phyloP scores from a whole-genome alignment of 2,329 filamentous ascomycete species.

The Neurospora crassa region DNA sequence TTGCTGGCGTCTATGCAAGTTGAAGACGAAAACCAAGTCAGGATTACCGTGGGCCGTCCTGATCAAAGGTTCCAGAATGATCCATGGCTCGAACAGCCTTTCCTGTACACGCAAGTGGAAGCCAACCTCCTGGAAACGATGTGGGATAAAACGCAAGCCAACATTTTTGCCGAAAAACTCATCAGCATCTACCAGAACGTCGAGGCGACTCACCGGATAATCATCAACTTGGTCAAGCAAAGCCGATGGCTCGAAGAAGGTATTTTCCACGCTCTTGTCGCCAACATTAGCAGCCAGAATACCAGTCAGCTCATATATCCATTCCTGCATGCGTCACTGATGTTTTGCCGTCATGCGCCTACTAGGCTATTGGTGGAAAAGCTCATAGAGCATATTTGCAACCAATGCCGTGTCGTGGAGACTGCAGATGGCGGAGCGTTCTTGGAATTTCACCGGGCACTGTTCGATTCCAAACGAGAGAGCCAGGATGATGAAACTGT shows the following conservation, averaged over 20 bases:
- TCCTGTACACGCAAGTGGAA: slow-evolving; percentile 38
- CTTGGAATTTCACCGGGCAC: slow-evolving; percentile 32
- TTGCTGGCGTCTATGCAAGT: slow-evolving; percentile 30
- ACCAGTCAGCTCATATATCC: slow-evolving; percentile 38
- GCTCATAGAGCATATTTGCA: slow-evolving; percentile 33
- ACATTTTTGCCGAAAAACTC: slow-evolving; percentile 57
- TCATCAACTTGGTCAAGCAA: slow-evolving; percentile 46
- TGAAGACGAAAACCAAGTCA: background rate
- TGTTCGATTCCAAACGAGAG: slow-evolving; percentile 24
- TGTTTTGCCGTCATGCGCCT: slow-evolving; percentile 39
- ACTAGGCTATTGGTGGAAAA: slow-evolving; percentile 24
- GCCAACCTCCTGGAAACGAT: slow-evolving; percentile 35
- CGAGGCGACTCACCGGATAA: slow-evolving; percentile 41
- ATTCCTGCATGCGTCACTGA: slow-evolving; percentile 43
- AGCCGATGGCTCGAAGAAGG: slow-evolving; percentile 39
- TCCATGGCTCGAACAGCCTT: slow-evolving; percentile 22
- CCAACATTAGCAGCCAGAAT: slow-evolving; percentile 42
- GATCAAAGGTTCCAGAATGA: slow-evolving; percentile 29
- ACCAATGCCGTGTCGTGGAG: slow-evolving; percentile 34
- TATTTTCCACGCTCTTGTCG: slow-evolving; percentile 44
- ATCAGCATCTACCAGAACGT: slow-evolving; percentile 51
- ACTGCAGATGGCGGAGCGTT: slow-evolving; percentile 40
- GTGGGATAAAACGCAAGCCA: slow-evolving; percentile 28
- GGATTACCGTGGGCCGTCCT: slow-evolving; percentile 9
- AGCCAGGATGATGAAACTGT: slow-evolving; percentile 16